phyloP scores from a whole-genome alignment of 1,284 basidiomycete genomes.

The Irpex sp. region DNA sequence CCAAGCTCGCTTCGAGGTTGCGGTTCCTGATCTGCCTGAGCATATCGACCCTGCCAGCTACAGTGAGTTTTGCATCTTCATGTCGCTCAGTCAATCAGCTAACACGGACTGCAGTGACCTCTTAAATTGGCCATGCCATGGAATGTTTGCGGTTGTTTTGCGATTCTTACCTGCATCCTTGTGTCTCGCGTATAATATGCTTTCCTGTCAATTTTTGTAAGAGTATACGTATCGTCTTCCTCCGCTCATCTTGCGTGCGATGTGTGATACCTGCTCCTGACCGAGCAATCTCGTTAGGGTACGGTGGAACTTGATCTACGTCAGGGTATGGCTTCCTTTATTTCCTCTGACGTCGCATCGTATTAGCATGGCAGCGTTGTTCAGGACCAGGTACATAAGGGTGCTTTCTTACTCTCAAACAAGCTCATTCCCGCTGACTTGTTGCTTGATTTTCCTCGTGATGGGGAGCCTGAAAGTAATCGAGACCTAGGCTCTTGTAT shows the following conservation, averaged over 20 bases:
- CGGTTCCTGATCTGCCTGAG: constrained; percentile 89
- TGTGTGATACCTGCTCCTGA: too few relatives aligned
- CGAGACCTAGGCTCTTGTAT: too few relatives aligned
- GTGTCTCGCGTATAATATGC: constrained; percentile 10
- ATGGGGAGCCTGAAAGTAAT: too few relatives aligned
- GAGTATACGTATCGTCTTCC: constrained; percentile 3
- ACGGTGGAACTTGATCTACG: too few relatives aligned
- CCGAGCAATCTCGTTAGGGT: too few relatives aligned
- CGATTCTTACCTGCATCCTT: constrained; percentile 3
- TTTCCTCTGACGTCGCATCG: too few relatives aligned
- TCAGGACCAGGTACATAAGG: too few relatives aligned
- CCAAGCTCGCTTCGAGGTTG: constrained; percentile 91
- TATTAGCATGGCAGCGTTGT: too few relatives aligned
- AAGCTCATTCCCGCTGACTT: too few relatives aligned
- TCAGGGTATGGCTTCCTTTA: too few relatives aligned
- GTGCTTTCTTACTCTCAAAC: too few relatives aligned
- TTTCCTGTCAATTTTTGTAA: constrained; percentile 10
- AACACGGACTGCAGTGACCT: constrained; percentile 31
- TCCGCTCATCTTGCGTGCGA: neutral
- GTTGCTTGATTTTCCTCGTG: too few relatives aligned
- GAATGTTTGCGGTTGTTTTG: neutral
- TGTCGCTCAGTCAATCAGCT: neutral
- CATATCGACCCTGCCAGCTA: constrained; percentile 87
- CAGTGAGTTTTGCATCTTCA: constrained; percentile 50
- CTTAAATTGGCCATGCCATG: constrained; percentile 20